phyloP scores from a whole-genome alignment of 2,329 filamentous ascomycete species.

The Cytospora mali region DNA sequence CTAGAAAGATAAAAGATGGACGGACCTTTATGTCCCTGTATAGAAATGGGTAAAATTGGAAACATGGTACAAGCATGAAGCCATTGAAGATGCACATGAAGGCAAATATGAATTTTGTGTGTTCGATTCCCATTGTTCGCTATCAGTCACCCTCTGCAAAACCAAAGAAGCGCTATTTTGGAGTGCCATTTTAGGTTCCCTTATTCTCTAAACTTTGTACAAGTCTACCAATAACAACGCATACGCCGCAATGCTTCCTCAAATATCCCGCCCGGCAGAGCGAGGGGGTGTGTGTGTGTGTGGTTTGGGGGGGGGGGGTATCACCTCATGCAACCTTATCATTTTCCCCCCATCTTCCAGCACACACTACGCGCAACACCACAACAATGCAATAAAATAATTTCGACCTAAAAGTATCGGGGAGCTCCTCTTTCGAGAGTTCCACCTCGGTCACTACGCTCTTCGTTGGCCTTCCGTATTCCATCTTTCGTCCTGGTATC shows the following conservation, averaged over 20 bases:
- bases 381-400: neutral
- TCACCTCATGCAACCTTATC: conserved; percentile 20
- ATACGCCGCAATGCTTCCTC: conserved; percentile 8
- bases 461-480: neutral
- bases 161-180: no score
- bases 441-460: neutral
- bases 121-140: neutral
- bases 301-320: conserved; percentile 16
- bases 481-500: neutral
- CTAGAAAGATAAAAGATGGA: neutral
- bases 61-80: neutral
- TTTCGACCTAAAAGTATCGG: neutral
- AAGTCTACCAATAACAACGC: conserved; percentile 14
- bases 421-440: neutral
- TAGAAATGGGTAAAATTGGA: neutral
- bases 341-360: neutral
- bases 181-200: neutral
- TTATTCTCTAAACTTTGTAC: neutral
- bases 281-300: conserved; percentile 1
- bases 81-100: neutral
- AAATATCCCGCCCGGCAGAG: conserved; percentile 4
- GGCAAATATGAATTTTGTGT: neutral
- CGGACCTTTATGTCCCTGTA: neutral
- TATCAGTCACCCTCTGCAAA: neutral
- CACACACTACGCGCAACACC: neutral